Evolutionary conservation across 805 yeast genomes (phyloP), one percentile per base, ranked within the genome.

Genomic region (Candida pseudofarinosa): DNA sequence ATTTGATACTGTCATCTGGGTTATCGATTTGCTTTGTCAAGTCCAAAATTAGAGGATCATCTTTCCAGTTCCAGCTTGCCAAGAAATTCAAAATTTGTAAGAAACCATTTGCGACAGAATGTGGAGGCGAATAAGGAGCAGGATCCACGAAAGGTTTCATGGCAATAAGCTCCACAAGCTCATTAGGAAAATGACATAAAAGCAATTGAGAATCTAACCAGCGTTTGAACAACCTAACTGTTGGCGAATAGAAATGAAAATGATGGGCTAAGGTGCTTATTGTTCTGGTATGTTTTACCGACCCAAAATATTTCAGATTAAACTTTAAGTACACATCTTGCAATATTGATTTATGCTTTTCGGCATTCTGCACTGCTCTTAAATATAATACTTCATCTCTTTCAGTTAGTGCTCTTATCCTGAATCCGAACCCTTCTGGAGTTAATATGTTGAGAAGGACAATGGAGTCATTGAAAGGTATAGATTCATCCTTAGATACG

Each of bases 1-100:
- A 71, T 48, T 34, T 35, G 10, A 42, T 43, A 30, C 60, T 66
- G 18, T 63, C 71, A 5, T 69, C 65, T 2, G 15, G 13, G 18
- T 33, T 42, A 20, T 37, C 44, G 38, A 50, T 48, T 34, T 56
- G 62, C 46, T 77, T 81, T 12, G 83, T 80, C 51, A 88, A 65
- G 55, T 93, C 97, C 46, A 93, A 65, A 41, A 90, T 77, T 47
- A 93, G 65, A 1, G 96, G 85, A 37, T 84, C 88, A 48, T 86
- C 95, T 53, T 79, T 84, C 99, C 99, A 93, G 61, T 93, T 89
- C 99, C 99, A 93, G 35, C 65, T 65, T 19, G 95, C 75, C 36
- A 93, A 60, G 54, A 84, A 86, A 37, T 77, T 69, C 32, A 93
- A 59, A 10, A 83, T 76, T 45, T 93, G 81, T 45, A 87, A 67